Evolutionary conservation across 768 basidiomycete species (phyloP).

Genomic region (Pulveroboletus sp.): DNA sequence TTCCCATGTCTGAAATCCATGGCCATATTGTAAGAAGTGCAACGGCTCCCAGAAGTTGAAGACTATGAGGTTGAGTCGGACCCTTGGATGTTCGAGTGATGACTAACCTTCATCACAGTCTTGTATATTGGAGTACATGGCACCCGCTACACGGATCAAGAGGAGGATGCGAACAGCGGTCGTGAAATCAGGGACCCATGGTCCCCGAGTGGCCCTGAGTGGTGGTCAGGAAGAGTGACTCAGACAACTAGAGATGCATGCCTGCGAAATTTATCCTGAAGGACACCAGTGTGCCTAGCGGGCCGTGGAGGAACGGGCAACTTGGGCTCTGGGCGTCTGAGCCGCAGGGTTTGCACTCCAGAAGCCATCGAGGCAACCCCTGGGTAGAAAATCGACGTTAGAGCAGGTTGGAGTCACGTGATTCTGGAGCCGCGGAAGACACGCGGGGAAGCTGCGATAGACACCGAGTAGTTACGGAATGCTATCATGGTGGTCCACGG

Average conservation of each 20-base stretch:
- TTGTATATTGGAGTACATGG: conserved; percentile 93
- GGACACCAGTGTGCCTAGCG: conserved; percentile 58
- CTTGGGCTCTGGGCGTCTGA: conserved; percentile 41
- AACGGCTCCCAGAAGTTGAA: conserved; percentile 99
- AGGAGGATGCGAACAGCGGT: conserved; percentile 81
- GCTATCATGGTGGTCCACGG: not conserved
- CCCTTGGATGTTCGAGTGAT: not conserved
- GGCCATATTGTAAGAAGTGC: conserved; percentile 81
- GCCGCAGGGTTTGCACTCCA: conserved; percentile 47
- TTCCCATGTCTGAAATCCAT: conserved; percentile 99
- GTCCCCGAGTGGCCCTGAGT: conserved; percentile 60
- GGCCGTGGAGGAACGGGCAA: conserved; percentile 27
- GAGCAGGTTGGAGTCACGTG: conserved; percentile 13
- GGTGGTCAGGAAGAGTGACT: conserved; percentile 8
- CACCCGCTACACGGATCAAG: conserved; percentile 72
- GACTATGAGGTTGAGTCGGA: conserved; percentile 45
- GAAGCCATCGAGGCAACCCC: conserved; percentile 33
- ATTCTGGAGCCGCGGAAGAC: not conserved
- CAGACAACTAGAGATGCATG: conserved; percentile 22
- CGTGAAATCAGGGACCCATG: conserved; percentile 84
- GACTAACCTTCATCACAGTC: conserved; percentile 93
- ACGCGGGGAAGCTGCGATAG: too few relatives aligned
- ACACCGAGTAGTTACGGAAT: not conserved
- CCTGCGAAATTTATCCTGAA: conserved; percentile 81
- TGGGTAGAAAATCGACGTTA: not conserved